A percentile compares a stretch with the other conserved stretches of the same genome.
phyloP scores from a whole-genome alignment of 345 rosid genomes.

The Cardiospermum halicacabum region DNA sequence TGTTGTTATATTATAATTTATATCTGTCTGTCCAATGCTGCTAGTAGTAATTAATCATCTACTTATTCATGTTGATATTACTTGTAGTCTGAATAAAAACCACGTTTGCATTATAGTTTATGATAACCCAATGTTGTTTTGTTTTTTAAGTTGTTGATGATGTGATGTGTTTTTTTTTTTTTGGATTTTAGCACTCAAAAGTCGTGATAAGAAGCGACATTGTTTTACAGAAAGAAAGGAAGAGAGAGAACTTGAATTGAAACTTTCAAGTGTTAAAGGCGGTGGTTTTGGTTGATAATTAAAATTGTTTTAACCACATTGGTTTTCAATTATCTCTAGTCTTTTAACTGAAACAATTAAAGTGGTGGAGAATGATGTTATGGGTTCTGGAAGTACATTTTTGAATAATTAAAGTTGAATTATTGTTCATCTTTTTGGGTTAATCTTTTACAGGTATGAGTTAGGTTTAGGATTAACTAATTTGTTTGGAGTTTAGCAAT shows the following conservation, averaged over 20 bases:
- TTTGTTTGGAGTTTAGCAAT: background rate
- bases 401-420: background rate
- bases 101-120: no score
- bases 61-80: no score
- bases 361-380: no score
- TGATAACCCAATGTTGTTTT: no score
- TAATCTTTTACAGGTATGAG: background rate
- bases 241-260: background rate
- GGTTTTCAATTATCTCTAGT: background rate
- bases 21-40: no score
- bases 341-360: background rate
- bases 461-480: background rate
- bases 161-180: no score
- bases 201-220: background rate
- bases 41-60: no score
- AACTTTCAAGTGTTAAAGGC: background rate
- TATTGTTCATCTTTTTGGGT: background rate
- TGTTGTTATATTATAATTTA: no score
- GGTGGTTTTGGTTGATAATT: background rate
- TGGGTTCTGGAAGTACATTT: background rate
- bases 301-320: background rate
- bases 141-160: no score
- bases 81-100: no score
- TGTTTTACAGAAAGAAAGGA: conserved; percentile 2
- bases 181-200: background rate